Base-by-base conservation (phyloP, 2,329 filamentous ascomycete species). In the Paecilomyces sp. region DNA sequence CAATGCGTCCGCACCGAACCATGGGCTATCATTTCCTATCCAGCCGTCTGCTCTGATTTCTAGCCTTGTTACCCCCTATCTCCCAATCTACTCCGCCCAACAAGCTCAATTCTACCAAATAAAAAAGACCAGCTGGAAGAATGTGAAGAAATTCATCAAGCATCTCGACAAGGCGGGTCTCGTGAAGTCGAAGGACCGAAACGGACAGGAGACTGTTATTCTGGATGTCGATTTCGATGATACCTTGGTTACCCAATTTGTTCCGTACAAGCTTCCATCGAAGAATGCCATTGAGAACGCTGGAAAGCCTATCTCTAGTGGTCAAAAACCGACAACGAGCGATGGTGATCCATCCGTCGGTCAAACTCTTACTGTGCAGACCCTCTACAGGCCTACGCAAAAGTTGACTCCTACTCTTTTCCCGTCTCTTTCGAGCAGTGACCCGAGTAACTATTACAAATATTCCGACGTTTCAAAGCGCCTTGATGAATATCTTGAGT, bases 51-150 rank as follows among this genome's bases (percentile, higher is more conserved):
- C 81, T 25, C 76, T 88, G 66, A 85, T 89, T 70, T 81, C 85
- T 8, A 83, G 81, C 58, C 78, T 89, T 58, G 81, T 88, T 22
- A 84, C 87, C n/a, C 87, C 87, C 1, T 87, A 85, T 66, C 79
- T 89, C 1, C 86, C 86, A 2, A 79, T 83, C 22, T 81, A 80
- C 68, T 83, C 80, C 11, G 74, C 83, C 4, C 77, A 80, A 22
- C 80, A 85, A 66, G 77, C 79, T 1, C 81, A 81, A 59, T 84
- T 79, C 61, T 81, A 86, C 57, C 84, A 86, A 64, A 87, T 89
- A 71, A 89, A 88, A 68, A 89, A 88, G 73, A 86, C 85, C 2
- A 86, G 83, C 62, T 88, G 84, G 84, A 89, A 89, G 74, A 88
- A 84, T 62, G 81, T 86, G 61, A 86, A 85, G 68, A 89, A 88